These are phyloP conservation scores for Tolypocladium paradoxum DNA, from an alignment of 2,329 filamentous ascomycete genomes.

Conservation along the genomic window DNA sequence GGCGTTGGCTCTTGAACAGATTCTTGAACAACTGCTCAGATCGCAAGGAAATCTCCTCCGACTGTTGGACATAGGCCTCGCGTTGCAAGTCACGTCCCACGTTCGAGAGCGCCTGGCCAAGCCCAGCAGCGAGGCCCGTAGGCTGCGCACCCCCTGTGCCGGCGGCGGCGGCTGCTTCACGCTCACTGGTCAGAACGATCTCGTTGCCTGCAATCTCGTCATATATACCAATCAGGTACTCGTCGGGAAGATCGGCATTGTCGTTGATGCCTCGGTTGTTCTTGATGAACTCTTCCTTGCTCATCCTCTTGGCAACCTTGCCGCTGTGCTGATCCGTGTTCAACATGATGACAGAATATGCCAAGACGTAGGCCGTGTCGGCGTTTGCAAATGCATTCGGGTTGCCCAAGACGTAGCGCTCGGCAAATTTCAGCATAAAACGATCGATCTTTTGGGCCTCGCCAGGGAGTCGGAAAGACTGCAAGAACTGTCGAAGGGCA, in stretches of 20 bases:
- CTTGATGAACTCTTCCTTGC: constrained; percentile 94
- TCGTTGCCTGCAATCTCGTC: constrained; percentile 88
- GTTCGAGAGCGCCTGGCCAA: constrained; percentile 83
- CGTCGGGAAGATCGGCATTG: constrained; percentile 81
- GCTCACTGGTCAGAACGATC: constrained; percentile 88
- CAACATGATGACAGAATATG: constrained; percentile 92
- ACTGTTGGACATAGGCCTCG: constrained; percentile 89
- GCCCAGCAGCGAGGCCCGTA: constrained; percentile 65
- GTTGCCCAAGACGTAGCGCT: constrained; percentile 88
- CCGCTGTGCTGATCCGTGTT: constrained; percentile 92
- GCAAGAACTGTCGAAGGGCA: constrained; percentile 79
- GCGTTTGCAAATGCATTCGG: constrained; percentile 97
- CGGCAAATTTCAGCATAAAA: constrained; percentile 98
- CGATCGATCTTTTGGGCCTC: constrained; percentile 99
- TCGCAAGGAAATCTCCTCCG: constrained; percentile 72
- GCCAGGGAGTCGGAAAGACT: constrained; percentile 87
- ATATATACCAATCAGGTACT: constrained; percentile 81
- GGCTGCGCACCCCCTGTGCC: constrained; percentile 50
- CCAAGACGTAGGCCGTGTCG: constrained; percentile 90
- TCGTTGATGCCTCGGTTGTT: constrained; percentile 99
- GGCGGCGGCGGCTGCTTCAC: constrained; percentile 75
- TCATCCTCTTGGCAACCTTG: constrained; percentile 81
- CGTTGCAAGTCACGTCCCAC: constrained; percentile 84
- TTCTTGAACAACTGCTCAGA: constrained; percentile 86
- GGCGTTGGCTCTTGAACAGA: constrained; percentile 78